Evolutionary conservation across 2,329 filamentous ascomycete species (phyloP).

Genomic region (Westerdykella aurantiaca): DNA sequence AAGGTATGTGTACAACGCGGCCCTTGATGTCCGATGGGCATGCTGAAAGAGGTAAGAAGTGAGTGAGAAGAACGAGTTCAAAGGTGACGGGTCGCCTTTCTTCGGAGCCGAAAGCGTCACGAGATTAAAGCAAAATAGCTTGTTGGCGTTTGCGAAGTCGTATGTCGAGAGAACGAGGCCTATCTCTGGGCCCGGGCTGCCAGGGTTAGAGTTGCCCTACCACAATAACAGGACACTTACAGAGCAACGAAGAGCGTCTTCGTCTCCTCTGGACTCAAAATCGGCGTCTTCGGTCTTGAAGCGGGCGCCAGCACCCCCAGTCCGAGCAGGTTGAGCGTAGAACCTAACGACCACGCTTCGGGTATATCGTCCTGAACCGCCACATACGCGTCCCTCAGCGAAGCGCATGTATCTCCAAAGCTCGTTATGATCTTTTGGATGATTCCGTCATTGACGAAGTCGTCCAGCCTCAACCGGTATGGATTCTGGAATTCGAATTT

Average conservation of each 20-base stretch:
- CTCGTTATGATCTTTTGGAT: conserved; percentile 77
- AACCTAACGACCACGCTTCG: conserved; percentile 79
- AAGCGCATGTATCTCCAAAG: conserved; percentile 65
- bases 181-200: conserved; percentile 71
- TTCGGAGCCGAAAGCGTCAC: conserved; percentile 57
- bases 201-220: conserved; percentile 6
- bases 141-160: conserved; percentile 91
- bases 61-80: conserved; percentile 77
- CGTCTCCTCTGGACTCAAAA: conserved; percentile 69
- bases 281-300: conserved; percentile 53
- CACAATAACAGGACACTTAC: conserved; percentile 46
- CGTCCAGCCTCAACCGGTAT: conserved; percentile 83
- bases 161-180: conserved; percentile 80
- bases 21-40: conserved; percentile 74
- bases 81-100: conserved; percentile 64
- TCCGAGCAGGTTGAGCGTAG: conserved; percentile 77
- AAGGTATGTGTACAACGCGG: conserved; percentile 76
- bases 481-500: conserved; percentile 99
- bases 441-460: conserved; percentile 87
- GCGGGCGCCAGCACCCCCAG: conserved; percentile 69
- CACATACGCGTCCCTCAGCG: conserved; percentile 68
- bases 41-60: conserved; percentile 92
- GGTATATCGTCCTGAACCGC: conserved; percentile 84
- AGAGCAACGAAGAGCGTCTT: conserved; percentile 75
- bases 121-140: conserved; percentile 84